Evolutionary conservation across 306 rosid genomes (phyloP).

Genomic region (Argentina anserina): DNA sequence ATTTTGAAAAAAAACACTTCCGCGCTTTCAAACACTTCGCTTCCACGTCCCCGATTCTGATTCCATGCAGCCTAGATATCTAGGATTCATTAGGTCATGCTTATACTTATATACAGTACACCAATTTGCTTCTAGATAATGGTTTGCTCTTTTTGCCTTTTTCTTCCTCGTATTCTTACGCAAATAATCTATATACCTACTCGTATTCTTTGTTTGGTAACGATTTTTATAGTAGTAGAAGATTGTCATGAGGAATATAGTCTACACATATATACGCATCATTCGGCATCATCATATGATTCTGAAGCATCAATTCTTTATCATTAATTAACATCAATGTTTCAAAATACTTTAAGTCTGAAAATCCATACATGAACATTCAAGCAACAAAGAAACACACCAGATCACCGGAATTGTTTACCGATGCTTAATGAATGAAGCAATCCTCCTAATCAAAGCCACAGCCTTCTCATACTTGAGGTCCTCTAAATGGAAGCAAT

Average conservation of each 20-base stretch:
- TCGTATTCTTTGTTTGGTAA: not conserved
- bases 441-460: not conserved
- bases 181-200: not conserved
- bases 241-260: too few relatives aligned
- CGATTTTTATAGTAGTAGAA: too few relatives aligned
- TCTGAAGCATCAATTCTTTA: too few relatives aligned
- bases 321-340: too few relatives aligned
- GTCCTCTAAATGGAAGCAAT: conserved; percentile 37
- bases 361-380: too few relatives aligned
- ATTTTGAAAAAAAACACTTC: too few relatives aligned
- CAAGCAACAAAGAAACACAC: not conserved
- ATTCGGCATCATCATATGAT: too few relatives aligned
- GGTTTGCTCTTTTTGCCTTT: not conserved
- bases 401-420: not conserved
- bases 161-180: not conserved
- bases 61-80: too few relatives aligned
- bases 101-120: not conserved
- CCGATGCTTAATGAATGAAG: not conserved
- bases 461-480: not conserved
- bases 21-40: too few relatives aligned
- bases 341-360: not conserved
- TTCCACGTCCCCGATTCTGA: too few relatives aligned
- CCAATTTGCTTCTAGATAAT: not conserved
- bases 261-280: too few relatives aligned
- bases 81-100: not conserved